Evolutionary conservation across 805 yeast genomes (phyloP).

Genomic region (Barnettozyma sucrosica): DNA sequence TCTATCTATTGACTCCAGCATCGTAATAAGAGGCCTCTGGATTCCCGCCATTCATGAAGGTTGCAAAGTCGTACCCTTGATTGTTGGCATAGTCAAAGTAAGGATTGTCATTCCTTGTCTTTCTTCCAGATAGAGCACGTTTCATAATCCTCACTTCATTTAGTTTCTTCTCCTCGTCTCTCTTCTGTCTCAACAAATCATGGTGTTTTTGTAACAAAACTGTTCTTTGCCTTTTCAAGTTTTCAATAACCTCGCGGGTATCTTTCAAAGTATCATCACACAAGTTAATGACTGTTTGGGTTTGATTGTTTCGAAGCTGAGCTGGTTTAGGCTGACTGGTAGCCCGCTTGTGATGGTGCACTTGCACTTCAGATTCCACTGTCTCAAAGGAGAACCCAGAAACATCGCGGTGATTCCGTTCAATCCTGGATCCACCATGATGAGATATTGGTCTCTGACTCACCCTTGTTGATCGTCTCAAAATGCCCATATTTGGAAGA

Average conservation of each 20-base stretch:
- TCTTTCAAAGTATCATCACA: slow-evolving; percentile 24
- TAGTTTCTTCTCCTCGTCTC: slow-evolving; percentile 11
- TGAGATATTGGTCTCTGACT: slow-evolving; percentile 14
- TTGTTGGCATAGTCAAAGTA: slow-evolving; percentile 21
- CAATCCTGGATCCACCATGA: slow-evolving; percentile 3
- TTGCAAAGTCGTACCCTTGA: slow-evolving; percentile 15
- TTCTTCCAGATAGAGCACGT: neutral
- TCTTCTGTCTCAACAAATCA: slow-evolving; percentile 13
- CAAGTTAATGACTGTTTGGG: slow-evolving; percentile 17
- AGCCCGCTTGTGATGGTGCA: neutral
- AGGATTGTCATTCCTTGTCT: slow-evolving; percentile 3
- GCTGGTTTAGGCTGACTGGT: neutral
- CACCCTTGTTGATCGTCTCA: neutral
- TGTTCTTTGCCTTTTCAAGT: slow-evolving; percentile 22
- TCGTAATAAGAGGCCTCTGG: neutral
- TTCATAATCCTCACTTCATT: slow-evolving; percentile 12
- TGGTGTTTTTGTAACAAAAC: slow-evolving; percentile 13
- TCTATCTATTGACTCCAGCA: neutral
- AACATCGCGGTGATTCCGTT: slow-evolving; percentile 2
- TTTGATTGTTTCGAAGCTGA: slow-evolving; percentile 10
- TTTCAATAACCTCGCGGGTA: slow-evolving; percentile 20
- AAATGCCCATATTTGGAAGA: neutral
- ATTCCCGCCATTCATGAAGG: slow-evolving; percentile 12
- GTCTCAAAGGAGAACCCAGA: slow-evolving; percentile 23
- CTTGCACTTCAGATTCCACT: neutral